A percentile compares a stretch with the other conserved stretches of the same genome.
Conservation (phyloP, 2,329 filamentous ascomycete genomes). For the Ambrosiella cleistominuta region DNA sequence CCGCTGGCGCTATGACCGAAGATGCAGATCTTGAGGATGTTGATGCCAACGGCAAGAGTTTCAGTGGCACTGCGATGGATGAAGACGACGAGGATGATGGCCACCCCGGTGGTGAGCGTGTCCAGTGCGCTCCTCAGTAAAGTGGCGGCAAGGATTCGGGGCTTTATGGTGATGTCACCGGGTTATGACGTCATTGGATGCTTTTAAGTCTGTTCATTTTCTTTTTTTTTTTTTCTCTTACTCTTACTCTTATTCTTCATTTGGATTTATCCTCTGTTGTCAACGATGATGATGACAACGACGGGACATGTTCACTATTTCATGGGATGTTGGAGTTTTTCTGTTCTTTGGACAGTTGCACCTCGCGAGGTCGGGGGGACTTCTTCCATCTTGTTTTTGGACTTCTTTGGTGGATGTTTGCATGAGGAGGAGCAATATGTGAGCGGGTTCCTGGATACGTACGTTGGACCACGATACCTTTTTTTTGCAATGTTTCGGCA, state of each 20-base stretch:
- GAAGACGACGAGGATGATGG: constrained; percentile 60
- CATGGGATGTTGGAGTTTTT: background rate
- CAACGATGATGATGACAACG: background rate
- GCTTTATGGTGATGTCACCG: background rate
- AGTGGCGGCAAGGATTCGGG: constrained; percentile 12
- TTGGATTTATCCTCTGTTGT: too few species aligned
- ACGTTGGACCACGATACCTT: background rate
- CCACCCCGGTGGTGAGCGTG: constrained; percentile 56
- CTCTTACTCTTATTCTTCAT: background rate
- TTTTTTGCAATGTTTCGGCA: background rate
- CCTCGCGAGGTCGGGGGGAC: background rate
- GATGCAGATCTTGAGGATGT: constrained; percentile 74
- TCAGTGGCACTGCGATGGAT: constrained; percentile 44
- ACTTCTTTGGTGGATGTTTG: background rate
- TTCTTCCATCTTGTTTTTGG: background rate
- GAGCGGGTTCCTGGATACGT: background rate
- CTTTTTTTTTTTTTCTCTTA: background rate
- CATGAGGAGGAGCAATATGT: background rate
- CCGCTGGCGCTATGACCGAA: constrained; percentile 77
- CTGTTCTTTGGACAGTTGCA: background rate
- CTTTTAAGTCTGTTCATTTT: background rate
- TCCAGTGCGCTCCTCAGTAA: constrained; percentile 82
- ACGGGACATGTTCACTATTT: background rate
- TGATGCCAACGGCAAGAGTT: constrained; percentile 51
- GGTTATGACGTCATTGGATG: background rate